Evolutionary conservation across 805 yeast species (phyloP).

Genomic region (Spencermartinsiella europaea): DNA sequence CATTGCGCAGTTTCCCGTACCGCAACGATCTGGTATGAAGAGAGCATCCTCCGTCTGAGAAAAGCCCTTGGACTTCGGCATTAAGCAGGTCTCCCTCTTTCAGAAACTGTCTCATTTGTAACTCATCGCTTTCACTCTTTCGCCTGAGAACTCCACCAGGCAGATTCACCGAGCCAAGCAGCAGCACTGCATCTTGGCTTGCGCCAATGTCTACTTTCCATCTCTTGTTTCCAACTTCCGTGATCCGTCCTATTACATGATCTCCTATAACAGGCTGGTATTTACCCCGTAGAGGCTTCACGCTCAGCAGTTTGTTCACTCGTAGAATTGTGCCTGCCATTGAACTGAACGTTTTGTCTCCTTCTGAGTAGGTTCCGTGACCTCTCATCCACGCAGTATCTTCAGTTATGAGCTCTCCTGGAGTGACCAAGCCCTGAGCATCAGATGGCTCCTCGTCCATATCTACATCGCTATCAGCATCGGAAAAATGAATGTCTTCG

Average conservation of each 20-base stretch:
- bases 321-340: conserved; percentile 88
- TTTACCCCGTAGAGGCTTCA: conserved; percentile 77
- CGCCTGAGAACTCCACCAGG: conserved; percentile 97
- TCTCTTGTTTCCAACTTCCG: conserved; percentile 88
- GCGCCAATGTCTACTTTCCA: conserved; percentile 98
- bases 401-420: conserved; percentile 94
- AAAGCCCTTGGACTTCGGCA: conserved; percentile 91
- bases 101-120: conserved; percentile 89
- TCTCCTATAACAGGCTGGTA: conserved; percentile 96
- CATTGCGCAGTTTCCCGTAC: conserved; percentile 93
- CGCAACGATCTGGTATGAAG: conserved; percentile 92
- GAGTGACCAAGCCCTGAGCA: conserved; percentile 60
- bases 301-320: conserved; percentile 82
- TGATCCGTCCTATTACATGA: conserved; percentile 87
- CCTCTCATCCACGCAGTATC: conserved; percentile 99
- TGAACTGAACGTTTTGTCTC: conserved; percentile 74
- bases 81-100: conserved; percentile 95
- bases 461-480: conserved; percentile 22
- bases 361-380: conserved; percentile 85
- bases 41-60: conserved; percentile 86
- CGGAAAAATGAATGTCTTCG: conserved; percentile 25
- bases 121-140: conserved; percentile 90
- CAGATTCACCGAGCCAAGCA: conserved; percentile 91
- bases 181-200: conserved; percentile 84
- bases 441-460: conserved; percentile 9